Evolutionary conservation across 2,329 filamentous ascomycete genomes (phyloP), one percentile per base, ranked within the genome.

Genomic region (Aspergillus hiratsukae): DNA sequence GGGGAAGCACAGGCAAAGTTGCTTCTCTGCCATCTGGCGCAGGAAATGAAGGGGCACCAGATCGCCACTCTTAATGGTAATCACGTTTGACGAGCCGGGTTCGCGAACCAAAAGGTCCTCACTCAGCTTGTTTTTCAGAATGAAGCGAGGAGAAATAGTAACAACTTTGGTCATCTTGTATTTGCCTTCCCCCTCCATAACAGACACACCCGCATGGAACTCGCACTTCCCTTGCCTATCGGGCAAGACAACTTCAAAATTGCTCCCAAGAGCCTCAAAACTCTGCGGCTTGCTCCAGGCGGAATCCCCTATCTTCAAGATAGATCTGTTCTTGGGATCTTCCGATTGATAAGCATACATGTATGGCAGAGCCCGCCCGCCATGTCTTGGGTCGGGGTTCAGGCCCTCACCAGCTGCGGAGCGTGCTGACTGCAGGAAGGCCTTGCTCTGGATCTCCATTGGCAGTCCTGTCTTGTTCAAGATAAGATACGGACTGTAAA

Each of bases 141-240:
- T 88, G 68, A 96, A 99, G 25, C 94, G 85, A 27, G 95, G 94
- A 0, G 94, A 87, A 43, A 99, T 83, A 0, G 92, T 97, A 27
- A 99, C 90, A 11, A 97, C 89, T 76, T 96, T 97, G 19, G 91
- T 95, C 79, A 99, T 81, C 73, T 96, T 97, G 79, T 97, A 99
- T 75, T 99, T 99, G 66, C 94, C 94, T 67, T 96, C 89, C 10
- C 94, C 94, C 56, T 95, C 88, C 56, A 90, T 86, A 29, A 99
- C 87, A 1, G 88, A 93, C 50, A 99, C 86, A 49, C 94, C 94
- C 6, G 95, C 82, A 66, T 97, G 91, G 67, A 97, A 92, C 72
- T 99, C 94, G 2, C 87, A 87, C 60, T 83, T 80, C 46, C 84
- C 87, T 45, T 82, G 83, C 1, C 83, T 76, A 0, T 91, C 90